Evolutionary conservation across 1,284 basidiomycete species (phyloP).

Genomic region (Malassezia yamatoensis): DNA sequence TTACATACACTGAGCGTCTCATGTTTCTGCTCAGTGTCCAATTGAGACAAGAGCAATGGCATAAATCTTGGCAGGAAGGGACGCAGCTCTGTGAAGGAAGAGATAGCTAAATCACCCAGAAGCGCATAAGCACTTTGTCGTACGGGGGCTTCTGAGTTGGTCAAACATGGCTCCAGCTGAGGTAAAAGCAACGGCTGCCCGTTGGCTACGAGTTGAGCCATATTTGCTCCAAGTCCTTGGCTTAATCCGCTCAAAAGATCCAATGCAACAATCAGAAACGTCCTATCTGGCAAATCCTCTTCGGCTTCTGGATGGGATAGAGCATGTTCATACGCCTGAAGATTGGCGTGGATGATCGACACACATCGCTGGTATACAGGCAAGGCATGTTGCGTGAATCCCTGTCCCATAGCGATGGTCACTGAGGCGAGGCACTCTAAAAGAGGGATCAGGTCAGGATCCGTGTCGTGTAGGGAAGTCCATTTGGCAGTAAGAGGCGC

Average conservation of each 20-base stretch:
- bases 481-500: slow-evolving; percentile 83
- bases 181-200: slow-evolving; percentile 37
- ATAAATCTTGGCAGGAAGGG: slow-evolving; percentile 70
- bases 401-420: slow-evolving; percentile 85
- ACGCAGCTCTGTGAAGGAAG: slow-evolving; percentile 74
- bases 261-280: slow-evolving; percentile 75
- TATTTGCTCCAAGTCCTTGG: slow-evolving; percentile 71
- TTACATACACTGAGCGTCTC: slow-evolving; percentile 95
- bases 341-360: slow-evolving; percentile 71
- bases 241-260: slow-evolving; percentile 90
- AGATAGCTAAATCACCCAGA: slow-evolving; percentile 94
- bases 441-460: slow-evolving; percentile 85
- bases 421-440: slow-evolving; percentile 87
- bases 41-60: slow-evolving; percentile 76
- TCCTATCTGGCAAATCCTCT: slow-evolving; percentile 37
- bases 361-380: slow-evolving; percentile 89
- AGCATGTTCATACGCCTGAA: slow-evolving; percentile 59
- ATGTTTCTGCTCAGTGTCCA: slow-evolving; percentile 76
- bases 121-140: slow-evolving; percentile 94
- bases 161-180: slow-evolving; percentile 40
- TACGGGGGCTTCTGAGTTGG: slow-evolving; percentile 83
- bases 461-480: slow-evolving; percentile 76
- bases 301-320: slow-evolving; percentile 72
- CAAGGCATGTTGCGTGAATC: slow-evolving; percentile 77
- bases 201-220: slow-evolving; percentile 32